Evolutionary conservation across 371 early-diverging fungal genomes (phyloP), one percentile per base, ranked within the genome.

Genomic region (Apophysomyces trapeziformis): DNA sequence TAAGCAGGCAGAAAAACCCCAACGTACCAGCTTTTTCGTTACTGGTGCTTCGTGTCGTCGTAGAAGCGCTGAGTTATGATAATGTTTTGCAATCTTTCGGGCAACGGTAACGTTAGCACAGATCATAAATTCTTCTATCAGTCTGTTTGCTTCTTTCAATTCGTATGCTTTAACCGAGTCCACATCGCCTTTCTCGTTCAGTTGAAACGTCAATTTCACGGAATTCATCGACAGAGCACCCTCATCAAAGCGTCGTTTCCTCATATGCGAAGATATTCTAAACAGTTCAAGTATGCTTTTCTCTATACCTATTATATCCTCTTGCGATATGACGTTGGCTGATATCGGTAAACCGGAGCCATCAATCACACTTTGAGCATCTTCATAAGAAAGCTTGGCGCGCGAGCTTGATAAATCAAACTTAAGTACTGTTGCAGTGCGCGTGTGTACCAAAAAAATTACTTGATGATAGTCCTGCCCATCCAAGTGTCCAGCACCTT

Each of bases 101-200:
- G 99, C 99, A 0, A 99, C 99, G 62, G 92, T 91, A 71, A 97
- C 96, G 74, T 99, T 99, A 44, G 99, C 99, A 18, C 99, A 87
- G 58, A 99, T 82, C 99, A 99, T 99, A 70, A 99, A 98, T 80
- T 99, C 99, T 76, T 99, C 99, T 46, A 99, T 95, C 11, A 99
- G 82, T 2, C 90, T 89, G 73, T 99, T 97, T 13, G 98, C 93
- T 62, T 97, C 97, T 77, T 96, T 94, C 54, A 91, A 76, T 60
- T 92, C 87, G 67, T 96, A 93, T 43, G 92, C 79, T 21, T 91
- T 79, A 21, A 90, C 83, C 66, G 82, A 72, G 62, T 87, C 45
- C 38, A 97, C 92, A 75, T 93, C 85, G 38, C 89, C 84, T 41
- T 83, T 45, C 2, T 82, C 85, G 62, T 95, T 92, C n/a, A 95